These are phyloP conservation scores for Gaeumannomyces sp. DNA, from an alignment of 2,329 filamentous ascomycete genomes.

Conservation along the genomic window DNA sequence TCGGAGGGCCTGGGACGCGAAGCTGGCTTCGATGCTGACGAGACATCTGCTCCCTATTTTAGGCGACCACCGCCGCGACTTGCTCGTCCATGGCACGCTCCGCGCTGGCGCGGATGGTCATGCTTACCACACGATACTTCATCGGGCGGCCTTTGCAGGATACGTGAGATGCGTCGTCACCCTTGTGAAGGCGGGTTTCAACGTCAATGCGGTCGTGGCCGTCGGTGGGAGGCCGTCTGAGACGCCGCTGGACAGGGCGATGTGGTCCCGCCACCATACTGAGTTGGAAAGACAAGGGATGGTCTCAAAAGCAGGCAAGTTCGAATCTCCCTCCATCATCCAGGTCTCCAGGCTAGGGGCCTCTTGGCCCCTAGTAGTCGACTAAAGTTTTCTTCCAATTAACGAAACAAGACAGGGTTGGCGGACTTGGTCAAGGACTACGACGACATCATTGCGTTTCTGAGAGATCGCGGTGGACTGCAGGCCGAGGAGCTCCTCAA, in stretches of 20 bases:
- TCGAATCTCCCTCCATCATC: too few relatives aligned
- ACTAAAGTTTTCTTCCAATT: neutral
- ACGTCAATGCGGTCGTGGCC: neutral
- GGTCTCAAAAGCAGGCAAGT: neutral
- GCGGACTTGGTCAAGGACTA: neutral
- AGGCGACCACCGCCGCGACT: too few relatives aligned
- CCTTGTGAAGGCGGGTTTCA: neutral
- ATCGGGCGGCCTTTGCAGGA: neutral
- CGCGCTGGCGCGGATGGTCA: too few relatives aligned
- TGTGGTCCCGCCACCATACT: neutral
- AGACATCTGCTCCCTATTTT: neutral
- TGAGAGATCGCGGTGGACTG: neutral
- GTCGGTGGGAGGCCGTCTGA: neutral
- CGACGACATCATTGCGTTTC: neutral
- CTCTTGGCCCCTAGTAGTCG: too few relatives aligned
- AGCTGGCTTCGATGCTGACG: neutral
- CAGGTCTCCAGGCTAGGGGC: too few relatives aligned
- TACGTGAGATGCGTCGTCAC: neutral
- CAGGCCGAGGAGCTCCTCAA: too few relatives aligned
- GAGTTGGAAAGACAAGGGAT: neutral
- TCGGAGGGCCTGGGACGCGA: too few relatives aligned
- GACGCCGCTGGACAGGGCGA: neutral
- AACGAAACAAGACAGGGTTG: neutral
- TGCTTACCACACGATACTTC: neutral
- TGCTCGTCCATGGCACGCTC: neutral